These are phyloP conservation scores for Omphalea diandra DNA, from an alignment of 441 rosid genomes.

Conservation along the genomic window DNA sequence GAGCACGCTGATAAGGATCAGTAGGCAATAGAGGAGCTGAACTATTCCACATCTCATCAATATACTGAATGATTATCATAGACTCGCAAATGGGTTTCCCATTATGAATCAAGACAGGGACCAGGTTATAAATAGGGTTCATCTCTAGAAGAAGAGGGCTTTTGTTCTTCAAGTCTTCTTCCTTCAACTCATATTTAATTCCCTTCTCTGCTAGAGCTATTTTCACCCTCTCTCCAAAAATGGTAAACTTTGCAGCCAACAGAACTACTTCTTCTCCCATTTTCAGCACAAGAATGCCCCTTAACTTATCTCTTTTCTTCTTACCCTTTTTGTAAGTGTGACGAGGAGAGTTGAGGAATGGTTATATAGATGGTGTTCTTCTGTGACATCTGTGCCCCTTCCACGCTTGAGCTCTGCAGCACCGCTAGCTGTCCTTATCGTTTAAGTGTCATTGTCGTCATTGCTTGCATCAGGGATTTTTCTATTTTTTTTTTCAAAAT, in stretches of 20 bases:
- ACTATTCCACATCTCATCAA: conserved; percentile 2
- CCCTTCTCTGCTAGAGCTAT: conserved; percentile 11
- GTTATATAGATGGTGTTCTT: no score
- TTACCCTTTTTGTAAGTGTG: no score
- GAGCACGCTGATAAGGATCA: conserved; percentile 13
- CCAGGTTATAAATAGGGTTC: conserved; percentile 13
- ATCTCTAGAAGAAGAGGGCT: neutral
- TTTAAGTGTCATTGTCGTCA: no score
- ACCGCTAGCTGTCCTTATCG: no score
- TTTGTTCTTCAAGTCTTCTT: conserved; percentile 5
- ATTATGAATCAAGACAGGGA: conserved; percentile 13
- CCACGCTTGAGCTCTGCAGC: no score
- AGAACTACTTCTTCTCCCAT: conserved; percentile 9
- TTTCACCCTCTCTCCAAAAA: conserved; percentile 5
- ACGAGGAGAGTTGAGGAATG: no score
- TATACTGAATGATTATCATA: conserved; percentile 5
- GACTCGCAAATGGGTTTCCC: conserved; percentile 14
- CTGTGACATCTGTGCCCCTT: no score
- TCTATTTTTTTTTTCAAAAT: no score
- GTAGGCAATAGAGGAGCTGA: neutral
- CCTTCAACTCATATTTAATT: neutral
- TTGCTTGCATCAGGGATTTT: no score
- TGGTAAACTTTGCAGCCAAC: neutral
- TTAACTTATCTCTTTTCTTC: neutral
- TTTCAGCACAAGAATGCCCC: neutral